Percentiles rank a stretch among this genome's conserved stretches.
Evolutionary conservation across 1,139 yeast genomes (phyloP).

Genomic region (Ashbya aceris): DNA sequence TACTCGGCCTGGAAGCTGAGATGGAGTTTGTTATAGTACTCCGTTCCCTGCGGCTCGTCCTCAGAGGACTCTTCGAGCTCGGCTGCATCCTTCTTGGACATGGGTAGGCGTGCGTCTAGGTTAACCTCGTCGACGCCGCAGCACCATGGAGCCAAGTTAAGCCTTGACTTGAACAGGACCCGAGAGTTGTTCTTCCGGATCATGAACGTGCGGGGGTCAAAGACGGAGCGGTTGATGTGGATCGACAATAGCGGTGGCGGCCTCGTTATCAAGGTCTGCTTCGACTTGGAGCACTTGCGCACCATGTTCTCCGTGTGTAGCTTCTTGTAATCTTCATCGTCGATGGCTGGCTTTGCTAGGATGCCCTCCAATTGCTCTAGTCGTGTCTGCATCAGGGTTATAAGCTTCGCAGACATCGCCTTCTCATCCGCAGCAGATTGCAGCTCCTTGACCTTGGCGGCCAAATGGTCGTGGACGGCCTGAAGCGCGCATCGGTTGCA

Average conservation of each 20-base stretch:
- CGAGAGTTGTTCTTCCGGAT: constrained; percentile 76
- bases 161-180: constrained; percentile 61
- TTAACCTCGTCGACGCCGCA: constrained; percentile 64
- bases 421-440: constrained; percentile 21
- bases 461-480: constrained; percentile 48
- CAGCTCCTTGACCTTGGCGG: constrained; percentile 34
- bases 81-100: constrained; percentile 48
- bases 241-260: constrained; percentile 80
- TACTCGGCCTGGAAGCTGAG: constrained; percentile 26
- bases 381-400: constrained; percentile 41
- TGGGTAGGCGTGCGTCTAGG: constrained; percentile 68
- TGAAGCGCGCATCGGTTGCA: constrained; percentile 81
- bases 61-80: constrained; percentile 22
- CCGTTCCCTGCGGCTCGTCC: constrained; percentile 27
- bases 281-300: constrained; percentile 68
- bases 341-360: constrained; percentile 55
- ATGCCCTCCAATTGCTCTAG: constrained; percentile 49
- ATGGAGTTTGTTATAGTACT: constrained; percentile 25
- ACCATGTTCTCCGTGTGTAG: constrained; percentile 69
- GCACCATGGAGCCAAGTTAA: constrained; percentile 61
- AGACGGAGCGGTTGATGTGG: constrained; percentile 86
- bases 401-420: constrained; percentile 32
- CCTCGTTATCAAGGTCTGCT: constrained; percentile 67
- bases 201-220: constrained; percentile 77
- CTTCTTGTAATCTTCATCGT: constrained; percentile 68